Conservation (phyloP, 345 rosid genomes). For the Cochlearia excelsa region DNA sequence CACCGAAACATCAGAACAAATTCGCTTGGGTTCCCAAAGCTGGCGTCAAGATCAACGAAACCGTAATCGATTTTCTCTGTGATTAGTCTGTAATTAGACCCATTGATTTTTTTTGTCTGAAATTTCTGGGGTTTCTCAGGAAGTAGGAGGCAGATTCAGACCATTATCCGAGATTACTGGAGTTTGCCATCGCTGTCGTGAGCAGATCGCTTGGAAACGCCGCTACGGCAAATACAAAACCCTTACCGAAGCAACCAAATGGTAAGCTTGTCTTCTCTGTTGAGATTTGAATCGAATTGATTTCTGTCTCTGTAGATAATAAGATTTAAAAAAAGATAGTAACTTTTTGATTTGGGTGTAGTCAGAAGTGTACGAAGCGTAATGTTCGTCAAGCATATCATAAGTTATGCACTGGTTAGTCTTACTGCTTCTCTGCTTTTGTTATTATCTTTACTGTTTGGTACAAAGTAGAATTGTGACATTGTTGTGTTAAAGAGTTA, state of each 20-base stretch:
- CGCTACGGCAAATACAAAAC: conserved; percentile 85
- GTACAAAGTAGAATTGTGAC: background rate
- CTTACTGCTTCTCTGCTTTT: conserved; percentile 23
- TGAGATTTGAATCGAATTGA: background rate
- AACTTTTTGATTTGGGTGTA: background rate
- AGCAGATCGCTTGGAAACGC: conserved; percentile 96
- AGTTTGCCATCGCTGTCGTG: conserved; percentile 79
- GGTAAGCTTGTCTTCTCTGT: conserved; percentile 40
- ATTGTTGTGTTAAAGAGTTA: background rate
- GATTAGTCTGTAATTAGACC: background rate
- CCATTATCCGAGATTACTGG: conserved; percentile 82
- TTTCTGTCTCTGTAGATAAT: background rate
- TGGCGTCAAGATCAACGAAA: conserved; percentile 83
- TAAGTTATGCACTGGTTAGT: conserved; percentile 83
- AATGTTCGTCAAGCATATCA: conserved; percentile 97
- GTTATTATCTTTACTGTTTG: background rate
- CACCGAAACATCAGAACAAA: conserved; percentile 83
- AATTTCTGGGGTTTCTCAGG: conserved; percentile 7
- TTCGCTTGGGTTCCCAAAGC: conserved; percentile 92
- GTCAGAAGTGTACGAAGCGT: conserved; percentile 56
- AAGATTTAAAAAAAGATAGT: background rate
- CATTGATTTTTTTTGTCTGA: background rate
- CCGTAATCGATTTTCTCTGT: conserved; percentile 35
- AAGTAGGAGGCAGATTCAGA: conserved; percentile 56
- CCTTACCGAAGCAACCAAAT: conserved; percentile 76